These are phyloP conservation scores for Caloboletus inedulis DNA, from an alignment of 1,284 basidiomycete species.

Conservation along the genomic window DNA sequence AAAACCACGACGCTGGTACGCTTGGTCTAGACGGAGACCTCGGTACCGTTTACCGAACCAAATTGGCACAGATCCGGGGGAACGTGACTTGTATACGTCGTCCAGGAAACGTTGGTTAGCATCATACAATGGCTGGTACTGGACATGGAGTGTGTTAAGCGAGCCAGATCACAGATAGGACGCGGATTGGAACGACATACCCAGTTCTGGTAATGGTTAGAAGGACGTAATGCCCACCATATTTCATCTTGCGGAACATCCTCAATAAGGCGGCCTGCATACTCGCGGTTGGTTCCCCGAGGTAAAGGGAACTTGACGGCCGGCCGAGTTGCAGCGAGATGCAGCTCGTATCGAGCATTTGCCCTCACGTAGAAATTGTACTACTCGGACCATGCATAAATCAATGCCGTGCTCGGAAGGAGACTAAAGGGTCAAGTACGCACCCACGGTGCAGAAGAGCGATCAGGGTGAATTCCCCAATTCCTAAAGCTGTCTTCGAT, in stretches of 20 bases:
- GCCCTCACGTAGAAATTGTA: slow-evolving; percentile 10
- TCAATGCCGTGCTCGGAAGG: background rate
- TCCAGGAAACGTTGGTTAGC: slow-evolving; percentile 17
- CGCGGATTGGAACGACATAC: slow-evolving; percentile 1
- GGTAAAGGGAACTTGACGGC: slow-evolving; percentile 15
- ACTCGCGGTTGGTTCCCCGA: background rate
- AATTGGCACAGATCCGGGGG: slow-evolving; percentile 24
- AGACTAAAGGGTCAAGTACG: background rate
- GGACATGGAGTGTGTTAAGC: background rate
- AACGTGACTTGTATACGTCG: slow-evolving; percentile 14
- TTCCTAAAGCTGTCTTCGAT: background rate
- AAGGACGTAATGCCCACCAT: slow-evolving; percentile 16
- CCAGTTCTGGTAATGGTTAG: slow-evolving; percentile 5
- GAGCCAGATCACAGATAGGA: background rate
- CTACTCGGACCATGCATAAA: slow-evolving; percentile 3
- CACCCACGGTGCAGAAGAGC: slow-evolving; percentile 11
- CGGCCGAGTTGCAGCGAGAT: slow-evolving; percentile 6
- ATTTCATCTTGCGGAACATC: slow-evolving; percentile 13
- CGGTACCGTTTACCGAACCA: slow-evolving; percentile 22
- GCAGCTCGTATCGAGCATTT: slow-evolving; percentile 17
- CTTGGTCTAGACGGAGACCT: slow-evolving; percentile 19
- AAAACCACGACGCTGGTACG: slow-evolving; percentile 5
- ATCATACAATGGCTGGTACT: slow-evolving; percentile 15
- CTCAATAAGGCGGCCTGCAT: slow-evolving; percentile 4
- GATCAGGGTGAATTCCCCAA: slow-evolving; percentile 8